Base-by-base conservation (phyloP, 2,329 filamentous ascomycete genomes). In the Cucurbitaria berberidis region DNA sequence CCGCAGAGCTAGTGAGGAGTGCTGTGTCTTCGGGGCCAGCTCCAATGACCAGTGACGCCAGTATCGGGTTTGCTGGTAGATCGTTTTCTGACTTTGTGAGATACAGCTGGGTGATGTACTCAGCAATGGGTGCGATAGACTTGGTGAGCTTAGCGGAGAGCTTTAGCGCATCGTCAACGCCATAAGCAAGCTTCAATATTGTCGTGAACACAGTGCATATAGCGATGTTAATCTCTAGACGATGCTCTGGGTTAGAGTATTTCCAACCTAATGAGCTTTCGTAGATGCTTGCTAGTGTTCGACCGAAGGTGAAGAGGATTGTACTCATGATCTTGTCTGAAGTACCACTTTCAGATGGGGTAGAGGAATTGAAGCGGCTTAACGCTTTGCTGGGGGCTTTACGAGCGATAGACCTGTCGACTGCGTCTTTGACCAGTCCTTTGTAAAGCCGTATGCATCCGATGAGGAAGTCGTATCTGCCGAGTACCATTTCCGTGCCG, bases 261-360 rank as follows among this genome's bases (percentile, higher is more conserved):
- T 88, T 88, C 95, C 93, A 99, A 5, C 87, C 91, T 26, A 86
- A 85, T 32, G 89, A 90, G 73, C 89, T 95, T 76, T 96, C 92
- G 62, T 96, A 89, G 6, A 96, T 84, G 67, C 96, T 92, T 21
- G 96, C 83, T 59, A 91, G 82, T 1, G 88, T 87, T 61, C 89
- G 87, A 6, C 88, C 87, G 64, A 93, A 89, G 3, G 88, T 86
- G 40, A 88, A 79, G 34, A 91, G 80, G 16, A 93, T 87, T 42
- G 85, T 86, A 39, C 86, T 84, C 62, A 96, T 84, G 34, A 89
- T 84, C 69, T 91, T 89, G 62, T 96, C 89, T 5, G 92, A 89
- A 27, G 91, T 87, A 5, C 89, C 88, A 32, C 89, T 83, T 76
- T 87, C 87, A 52, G 86, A 77, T 59, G 77, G 60, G 57, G 77